A percentile compares a stretch with the other conserved stretches of the same genome.
Conservation (phyloP, 1,284 basidiomycete genomes). For the Meripilus lineatus region DNA sequence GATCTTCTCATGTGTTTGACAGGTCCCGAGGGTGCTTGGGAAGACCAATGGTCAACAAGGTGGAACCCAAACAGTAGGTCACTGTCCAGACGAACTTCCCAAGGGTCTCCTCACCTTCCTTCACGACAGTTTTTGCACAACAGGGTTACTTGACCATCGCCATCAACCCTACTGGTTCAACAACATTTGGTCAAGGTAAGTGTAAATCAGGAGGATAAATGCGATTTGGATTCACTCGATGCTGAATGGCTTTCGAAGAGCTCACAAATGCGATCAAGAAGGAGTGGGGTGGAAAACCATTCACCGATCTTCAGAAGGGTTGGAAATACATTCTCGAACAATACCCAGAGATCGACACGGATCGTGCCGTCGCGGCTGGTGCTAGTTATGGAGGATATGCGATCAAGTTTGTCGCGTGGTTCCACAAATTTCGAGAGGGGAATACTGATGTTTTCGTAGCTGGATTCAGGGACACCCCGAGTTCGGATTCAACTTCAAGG, state of each 20-base stretch:
- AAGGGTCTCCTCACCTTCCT: neutral
- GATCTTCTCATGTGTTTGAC: conserved; percentile 7
- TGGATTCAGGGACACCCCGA: conserved; percentile 95
- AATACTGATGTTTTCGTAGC: conserved; percentile 37
- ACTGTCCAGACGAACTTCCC: neutral
- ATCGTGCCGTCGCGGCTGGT: conserved; percentile 77
- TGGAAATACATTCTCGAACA: conserved; percentile 67
- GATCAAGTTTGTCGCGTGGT: conserved; percentile 58
- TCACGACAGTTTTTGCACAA: conserved; percentile 60
- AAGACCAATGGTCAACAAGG: conserved; percentile 77
- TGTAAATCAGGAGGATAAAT: neutral
- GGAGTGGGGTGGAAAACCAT: conserved; percentile 87
- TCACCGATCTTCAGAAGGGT: conserved; percentile 73
- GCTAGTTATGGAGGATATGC: conserved; percentile 83
- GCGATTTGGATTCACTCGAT: too few species aligned
- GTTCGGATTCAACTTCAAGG: conserved; percentile 82
- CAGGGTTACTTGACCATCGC: conserved; percentile 83
- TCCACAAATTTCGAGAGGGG: neutral
- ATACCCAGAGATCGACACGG: conserved; percentile 77
- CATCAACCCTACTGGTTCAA: conserved; percentile 88
- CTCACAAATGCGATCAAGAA: conserved; percentile 76
- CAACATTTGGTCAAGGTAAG: conserved; percentile 80
- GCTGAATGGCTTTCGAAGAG: conserved; percentile 35
- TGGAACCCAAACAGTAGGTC: conserved; percentile 81
- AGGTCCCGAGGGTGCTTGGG: conserved; percentile 79